Percentiles rank a stretch among this genome's conserved stretches.
These are phyloP conservation scores for Beta macrorhiza DNA, from an alignment of 179 eudicot genomes.

Conservation along the genomic window DNA sequence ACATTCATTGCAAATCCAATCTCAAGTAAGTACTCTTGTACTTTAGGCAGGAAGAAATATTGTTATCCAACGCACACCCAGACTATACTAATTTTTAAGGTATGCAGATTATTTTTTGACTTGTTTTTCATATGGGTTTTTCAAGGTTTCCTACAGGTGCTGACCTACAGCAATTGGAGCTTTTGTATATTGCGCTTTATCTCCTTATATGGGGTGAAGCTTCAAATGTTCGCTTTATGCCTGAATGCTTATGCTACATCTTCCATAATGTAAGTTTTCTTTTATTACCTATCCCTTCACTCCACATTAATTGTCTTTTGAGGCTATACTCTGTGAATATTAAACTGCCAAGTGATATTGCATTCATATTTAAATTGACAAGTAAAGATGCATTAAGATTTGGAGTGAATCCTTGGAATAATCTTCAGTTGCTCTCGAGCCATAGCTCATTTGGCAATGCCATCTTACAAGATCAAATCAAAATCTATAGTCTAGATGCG, in stretches of 20 bases:
- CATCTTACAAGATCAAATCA: not conserved
- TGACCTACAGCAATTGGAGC: constrained; percentile 63
- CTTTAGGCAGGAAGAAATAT: not conserved
- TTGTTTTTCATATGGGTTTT: constrained; percentile 19
- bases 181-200: constrained; percentile 87
- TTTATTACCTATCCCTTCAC: not conserved
- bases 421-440: not conserved
- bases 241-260: constrained; percentile 95
- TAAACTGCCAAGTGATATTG: not conserved
- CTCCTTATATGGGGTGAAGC: constrained; percentile 99
- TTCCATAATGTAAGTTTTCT: constrained; percentile 70
- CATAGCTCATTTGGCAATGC: not conserved
- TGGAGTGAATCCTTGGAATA: not conserved
- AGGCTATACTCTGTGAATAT: not conserved
- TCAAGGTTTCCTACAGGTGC: constrained; percentile 57
- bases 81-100: not conserved
- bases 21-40: constrained; percentile 54
- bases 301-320: not conserved
- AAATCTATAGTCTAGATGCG: not conserved
- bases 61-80: constrained; percentile 9
- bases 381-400: not conserved
- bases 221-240: constrained; percentile 94
- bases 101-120: constrained; percentile 9
- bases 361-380: not conserved
- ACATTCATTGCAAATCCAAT: constrained; percentile 65